These are phyloP conservation scores for Ilyonectria destructans DNA, from an alignment of 2,329 filamentous ascomycete species.

Conservation along the genomic window DNA sequence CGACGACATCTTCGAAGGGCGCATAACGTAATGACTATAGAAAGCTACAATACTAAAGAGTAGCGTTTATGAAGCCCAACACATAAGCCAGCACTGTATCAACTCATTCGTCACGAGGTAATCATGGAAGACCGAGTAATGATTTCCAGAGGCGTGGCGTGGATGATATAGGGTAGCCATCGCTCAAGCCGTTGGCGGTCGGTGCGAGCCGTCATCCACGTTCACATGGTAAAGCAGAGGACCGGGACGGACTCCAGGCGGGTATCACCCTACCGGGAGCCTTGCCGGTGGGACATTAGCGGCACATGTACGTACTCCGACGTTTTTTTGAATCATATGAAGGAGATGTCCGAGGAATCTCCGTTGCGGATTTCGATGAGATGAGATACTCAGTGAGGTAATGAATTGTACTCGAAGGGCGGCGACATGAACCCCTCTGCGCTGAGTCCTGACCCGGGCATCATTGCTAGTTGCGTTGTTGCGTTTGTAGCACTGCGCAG, in stretches of 20 bases:
- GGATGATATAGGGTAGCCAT: not conserved
- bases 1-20: too few relatives aligned
- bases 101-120: not conserved
- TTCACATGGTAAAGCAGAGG: not conserved
- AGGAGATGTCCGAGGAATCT: too few relatives aligned
- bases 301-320: not conserved
- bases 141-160: not conserved
- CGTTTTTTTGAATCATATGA: too few relatives aligned
- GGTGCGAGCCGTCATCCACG: too few relatives aligned
- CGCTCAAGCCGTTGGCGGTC: not conserved
- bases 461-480: not conserved
- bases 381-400: too few relatives aligned
- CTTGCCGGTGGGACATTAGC: not conserved
- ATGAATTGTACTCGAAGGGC: too few relatives aligned
- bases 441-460: too few relatives aligned
- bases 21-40: too few relatives aligned
- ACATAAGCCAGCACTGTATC: not conserved
- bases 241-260: not conserved
- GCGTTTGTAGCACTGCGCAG: not conserved
- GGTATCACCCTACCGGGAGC: not conserved
- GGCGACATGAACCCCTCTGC: too few relatives aligned
- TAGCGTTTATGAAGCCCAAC: too few relatives aligned
- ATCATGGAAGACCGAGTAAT: not conserved
- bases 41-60: too few relatives aligned
- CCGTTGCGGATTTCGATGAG: too few relatives aligned